Conservation (phyloP, 345 rosid genomes). For the Eucalyptus microcorys region DNA sequence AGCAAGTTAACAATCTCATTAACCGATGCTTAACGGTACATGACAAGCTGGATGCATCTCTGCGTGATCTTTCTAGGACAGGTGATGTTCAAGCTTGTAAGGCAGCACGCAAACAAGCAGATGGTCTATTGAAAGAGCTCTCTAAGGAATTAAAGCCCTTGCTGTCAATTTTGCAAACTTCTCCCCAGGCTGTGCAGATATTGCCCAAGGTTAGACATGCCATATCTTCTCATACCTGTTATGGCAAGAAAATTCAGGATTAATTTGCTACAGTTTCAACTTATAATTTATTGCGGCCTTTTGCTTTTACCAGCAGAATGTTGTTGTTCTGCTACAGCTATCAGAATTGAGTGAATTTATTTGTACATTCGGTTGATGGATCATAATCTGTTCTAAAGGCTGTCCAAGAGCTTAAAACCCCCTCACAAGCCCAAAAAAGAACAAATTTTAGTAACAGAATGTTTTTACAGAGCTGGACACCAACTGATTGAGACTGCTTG, state of each 20-base stretch:
- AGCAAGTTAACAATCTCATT: slow-evolving; percentile 46
- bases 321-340: background rate
- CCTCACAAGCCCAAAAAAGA: background rate
- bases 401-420: background rate
- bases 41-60: slow-evolving; percentile 78
- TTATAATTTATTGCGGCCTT: background rate
- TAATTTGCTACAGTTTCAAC: background rate
- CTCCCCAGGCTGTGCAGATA: slow-evolving; percentile 56
- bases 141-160: slow-evolving; percentile 63
- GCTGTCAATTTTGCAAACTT: slow-evolving; percentile 55
- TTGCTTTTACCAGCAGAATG: background rate
- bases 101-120: slow-evolving; percentile 72
- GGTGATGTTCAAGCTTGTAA: slow-evolving; percentile 94
- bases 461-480: background rate
- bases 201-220: slow-evolving; percentile 51
- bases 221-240: background rate
- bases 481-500: background rate
- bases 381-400: background rate
- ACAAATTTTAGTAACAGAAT: background rate
- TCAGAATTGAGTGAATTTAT: background rate
- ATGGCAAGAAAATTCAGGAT: background rate
- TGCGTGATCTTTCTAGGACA: slow-evolving; percentile 81
- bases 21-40: slow-evolving; percentile 55
- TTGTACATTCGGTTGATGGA: background rate
- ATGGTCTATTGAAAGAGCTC: slow-evolving; percentile 63